phyloP scores from a whole-genome alignment of 768 basidiomycete genomes.

The Tulasnella sp. region DNA sequence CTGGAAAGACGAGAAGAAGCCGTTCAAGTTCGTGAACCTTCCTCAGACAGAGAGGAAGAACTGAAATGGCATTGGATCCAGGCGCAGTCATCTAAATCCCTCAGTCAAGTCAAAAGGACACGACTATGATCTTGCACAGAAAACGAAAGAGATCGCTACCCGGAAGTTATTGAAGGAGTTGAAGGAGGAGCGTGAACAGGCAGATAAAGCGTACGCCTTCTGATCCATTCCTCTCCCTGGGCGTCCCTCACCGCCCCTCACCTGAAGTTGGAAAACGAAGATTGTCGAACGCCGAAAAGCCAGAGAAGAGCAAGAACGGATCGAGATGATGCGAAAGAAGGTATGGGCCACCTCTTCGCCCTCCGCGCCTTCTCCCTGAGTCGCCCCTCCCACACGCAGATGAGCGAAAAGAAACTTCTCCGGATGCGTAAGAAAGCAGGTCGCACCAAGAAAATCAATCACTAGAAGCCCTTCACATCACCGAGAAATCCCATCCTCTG shows the following conservation, averaged over 20 bases:
- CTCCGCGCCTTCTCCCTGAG: not conserved
- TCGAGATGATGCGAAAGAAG: slow-evolving; percentile 38
- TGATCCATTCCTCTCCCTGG: not conserved
- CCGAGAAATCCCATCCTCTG: too few species aligned
- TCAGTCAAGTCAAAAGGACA: slow-evolving; percentile 12
- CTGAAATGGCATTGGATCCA: not conserved
- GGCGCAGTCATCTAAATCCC: slow-evolving; percentile 8
- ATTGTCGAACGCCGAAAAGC: slow-evolving; percentile 59
- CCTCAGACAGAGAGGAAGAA: not conserved
- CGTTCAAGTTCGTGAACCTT: slow-evolving; percentile 11
- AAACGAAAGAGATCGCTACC: slow-evolving; percentile 8
- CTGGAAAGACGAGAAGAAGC: slow-evolving; percentile 15
- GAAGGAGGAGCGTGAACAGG: slow-evolving; percentile 12
- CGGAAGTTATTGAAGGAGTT: slow-evolving; percentile 7
- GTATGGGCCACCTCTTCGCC: slow-evolving; percentile 29
- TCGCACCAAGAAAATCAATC: slow-evolving; percentile 63
- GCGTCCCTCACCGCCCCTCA: not conserved
- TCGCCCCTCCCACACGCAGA: slow-evolving; percentile 31
- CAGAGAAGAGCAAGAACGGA: slow-evolving; percentile 54
- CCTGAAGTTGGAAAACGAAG: slow-evolving; percentile 46
- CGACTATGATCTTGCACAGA: not conserved
- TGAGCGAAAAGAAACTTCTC: slow-evolving; percentile 69
- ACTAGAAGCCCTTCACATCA: not conserved
- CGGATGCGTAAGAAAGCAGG: slow-evolving; percentile 60
- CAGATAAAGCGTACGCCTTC: slow-evolving; percentile 1